Evolutionary conservation across 2,329 filamentous ascomycete species (phyloP).

Genomic region (Apiospora arundinis): DNA sequence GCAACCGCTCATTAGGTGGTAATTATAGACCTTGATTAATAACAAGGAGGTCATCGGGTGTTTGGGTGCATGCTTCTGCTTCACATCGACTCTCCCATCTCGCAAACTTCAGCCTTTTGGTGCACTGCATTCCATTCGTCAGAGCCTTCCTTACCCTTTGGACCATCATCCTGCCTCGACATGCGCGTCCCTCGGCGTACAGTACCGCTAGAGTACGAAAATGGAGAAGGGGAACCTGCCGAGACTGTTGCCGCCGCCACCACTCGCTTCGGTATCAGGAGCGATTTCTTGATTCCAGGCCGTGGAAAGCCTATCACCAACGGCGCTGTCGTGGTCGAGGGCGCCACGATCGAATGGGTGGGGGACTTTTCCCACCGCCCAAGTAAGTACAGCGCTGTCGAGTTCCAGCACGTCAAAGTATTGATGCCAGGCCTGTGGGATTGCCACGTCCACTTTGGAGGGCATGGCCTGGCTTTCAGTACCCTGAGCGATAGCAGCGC

Average conservation of each 20-base stretch:
- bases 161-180: neutral
- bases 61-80: neutral
- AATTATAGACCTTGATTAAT: neutral
- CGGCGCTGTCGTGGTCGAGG: conserved; percentile 47
- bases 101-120: neutral
- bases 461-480: conserved; percentile 34
- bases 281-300: conserved; percentile 54
- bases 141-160: neutral
- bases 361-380: conserved; percentile 41
- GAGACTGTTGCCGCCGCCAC: neutral
- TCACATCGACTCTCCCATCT: neutral
- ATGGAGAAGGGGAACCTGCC: neutral
- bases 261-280: conserved; percentile 30
- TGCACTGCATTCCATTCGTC: neutral
- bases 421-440: conserved; percentile 62
- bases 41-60: neutral
- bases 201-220: neutral
- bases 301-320: conserved; percentile 48
- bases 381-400: conserved; percentile 38
- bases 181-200: conserved; percentile 2
- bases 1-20: neutral
- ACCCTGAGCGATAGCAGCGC: conserved; percentile 27
- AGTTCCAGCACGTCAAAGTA: conserved; percentile 45
- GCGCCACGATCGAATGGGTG: conserved; percentile 48
- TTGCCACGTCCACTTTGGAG: conserved; percentile 55